Evolutionary conservation across 352 stramenopile species (phyloP).

Genomic region (Pythium utonaiense): DNA sequence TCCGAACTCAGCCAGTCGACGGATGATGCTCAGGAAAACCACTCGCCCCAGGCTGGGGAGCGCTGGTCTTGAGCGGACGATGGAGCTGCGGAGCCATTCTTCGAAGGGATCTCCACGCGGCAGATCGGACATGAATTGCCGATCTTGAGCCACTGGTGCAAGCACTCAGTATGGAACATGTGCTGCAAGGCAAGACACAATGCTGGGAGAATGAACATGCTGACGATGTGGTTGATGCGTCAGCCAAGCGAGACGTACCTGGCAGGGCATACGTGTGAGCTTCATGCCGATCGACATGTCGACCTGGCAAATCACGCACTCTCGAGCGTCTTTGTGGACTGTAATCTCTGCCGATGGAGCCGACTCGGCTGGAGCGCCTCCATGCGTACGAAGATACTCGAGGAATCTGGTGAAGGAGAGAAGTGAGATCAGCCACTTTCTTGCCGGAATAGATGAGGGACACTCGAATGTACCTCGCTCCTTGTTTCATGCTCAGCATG

Average conservation of each 20-base stretch:
- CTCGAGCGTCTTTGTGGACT: constrained; percentile 62
- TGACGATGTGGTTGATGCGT: neutral
- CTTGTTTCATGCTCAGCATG: constrained; percentile 75
- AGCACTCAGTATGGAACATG: constrained; percentile 76
- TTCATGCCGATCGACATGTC: constrained; percentile 68
- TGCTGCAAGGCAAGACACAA: constrained; percentile 34
- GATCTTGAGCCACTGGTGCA: constrained; percentile 80
- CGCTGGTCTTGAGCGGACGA: constrained; percentile 41
- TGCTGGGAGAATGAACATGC: neutral
- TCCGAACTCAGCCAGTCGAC: neutral
- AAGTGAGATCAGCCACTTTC: neutral
- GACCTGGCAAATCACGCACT: constrained; percentile 82
- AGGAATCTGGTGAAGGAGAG: constrained; percentile 36
- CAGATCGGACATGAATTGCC: constrained; percentile 84
- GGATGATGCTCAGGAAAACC: constrained; percentile 53
- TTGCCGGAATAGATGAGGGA: too few relatives aligned
- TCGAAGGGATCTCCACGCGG: constrained; percentile 63
- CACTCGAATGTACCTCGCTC: constrained; percentile 54
- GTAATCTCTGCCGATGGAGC: constrained; percentile 38
- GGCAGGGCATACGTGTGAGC: constrained; percentile 37
- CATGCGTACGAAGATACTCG: constrained; percentile 40
- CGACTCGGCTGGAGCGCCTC: constrained; percentile 18
- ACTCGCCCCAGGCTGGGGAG: constrained; percentile 69
- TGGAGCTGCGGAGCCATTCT: constrained; percentile 29
- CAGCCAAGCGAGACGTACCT: constrained; percentile 1